Evolutionary conservation across 352 stramenopile genomes (phyloP), one percentile per base, ranked within the genome.

Genomic region (Phytophthora pisi): DNA sequence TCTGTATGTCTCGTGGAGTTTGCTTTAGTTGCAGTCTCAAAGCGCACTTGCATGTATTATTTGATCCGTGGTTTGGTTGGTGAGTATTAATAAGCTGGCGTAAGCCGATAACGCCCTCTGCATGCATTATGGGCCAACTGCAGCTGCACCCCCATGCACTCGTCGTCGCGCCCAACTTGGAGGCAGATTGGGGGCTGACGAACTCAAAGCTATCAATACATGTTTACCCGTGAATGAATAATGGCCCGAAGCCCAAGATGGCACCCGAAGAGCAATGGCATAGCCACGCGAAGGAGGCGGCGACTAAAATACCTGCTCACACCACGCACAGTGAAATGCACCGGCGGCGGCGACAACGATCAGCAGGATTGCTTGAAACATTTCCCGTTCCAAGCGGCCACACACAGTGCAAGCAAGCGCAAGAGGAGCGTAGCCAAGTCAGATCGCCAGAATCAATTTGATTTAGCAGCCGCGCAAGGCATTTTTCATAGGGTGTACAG

Each of bases 381-480:
- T 42, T 46, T 46, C 40, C 40, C 55, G 65, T 65, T 53, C 55
- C 52, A 11, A 15, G 40, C 28, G 36, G 38, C 50, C 4, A 42
- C 28, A 9, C 28, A 31, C 7, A 31, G 28, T 31, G 28, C 28
- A 31, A 31, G 38, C 30, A 55, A 54, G 23, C 53, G 40, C 38
- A 66, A 49, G 16, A 16, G 34, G 34, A 42, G 34, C 54, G 63
- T 50, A 70, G 47, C 49, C 55, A 70, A 61, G 56, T 65, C 56
- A 63, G 63, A 55, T 38, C 49, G 20, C 28, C 57, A 62, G 57
- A 71, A 62, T 66, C 47, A 38, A 57, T 11, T 57, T 71, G 53
- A 62, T 71, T 71, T 61, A 53, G 40, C 40, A 46, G 40, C 40
- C 40, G 40, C 40, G 40, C 16, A 20, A 20, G 13, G 40, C 40